Base-by-base conservation (phyloP, 345 rosid species). In the Eucalyptus erythrocorys region DNA sequence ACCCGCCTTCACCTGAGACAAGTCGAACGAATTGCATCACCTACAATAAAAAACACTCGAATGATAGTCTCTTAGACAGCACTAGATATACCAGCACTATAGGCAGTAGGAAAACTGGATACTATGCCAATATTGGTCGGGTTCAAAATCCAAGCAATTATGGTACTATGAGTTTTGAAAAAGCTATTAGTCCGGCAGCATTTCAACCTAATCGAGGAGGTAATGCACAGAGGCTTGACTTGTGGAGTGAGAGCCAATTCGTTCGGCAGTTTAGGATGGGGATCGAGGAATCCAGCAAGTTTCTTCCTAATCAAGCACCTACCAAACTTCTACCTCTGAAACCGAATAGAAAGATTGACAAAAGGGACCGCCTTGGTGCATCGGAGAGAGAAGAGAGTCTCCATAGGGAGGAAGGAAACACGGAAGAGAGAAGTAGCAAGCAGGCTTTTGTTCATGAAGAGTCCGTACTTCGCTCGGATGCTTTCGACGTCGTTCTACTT, bases 1-100 rank as follows among this genome's bases (percentile, higher is more conserved):
- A 93, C 91, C 94, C 95, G 86, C 93, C 93, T 81, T 90, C 93
- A 49, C 89, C 91, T 8, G 91, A 91, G 50, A 10, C 26, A 19
- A 87, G 84, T 43, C 48, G 21, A 12, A 19, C 48, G 22, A 47
- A 26, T 37, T 34, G n/a, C 88, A 68, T 50, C 64, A 24, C 47
- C 50, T 45, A 49, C 71, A 87, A 76, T 49, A 34, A 12, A 15
- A 34, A 40, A 53, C 59, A 22, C 59, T 53, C 26, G 11, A 53
- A 53, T 40, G 88, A 87, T 5, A 87, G 24, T 32, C 76, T 87
- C 30, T 12, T 22, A 13, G 76, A 45, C 10, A 30, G 26, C n/a
- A 26, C 40, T n/a, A 19, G 66, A 32, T 5, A 42, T 27, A 50
- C 57, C 26, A 87, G 55, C 49, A 27, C 37, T 10, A 87, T 48